Evolutionary conservation across 2,329 filamentous ascomycete genomes (phyloP).

Genomic region (Colletotrichum caudatum): DNA sequence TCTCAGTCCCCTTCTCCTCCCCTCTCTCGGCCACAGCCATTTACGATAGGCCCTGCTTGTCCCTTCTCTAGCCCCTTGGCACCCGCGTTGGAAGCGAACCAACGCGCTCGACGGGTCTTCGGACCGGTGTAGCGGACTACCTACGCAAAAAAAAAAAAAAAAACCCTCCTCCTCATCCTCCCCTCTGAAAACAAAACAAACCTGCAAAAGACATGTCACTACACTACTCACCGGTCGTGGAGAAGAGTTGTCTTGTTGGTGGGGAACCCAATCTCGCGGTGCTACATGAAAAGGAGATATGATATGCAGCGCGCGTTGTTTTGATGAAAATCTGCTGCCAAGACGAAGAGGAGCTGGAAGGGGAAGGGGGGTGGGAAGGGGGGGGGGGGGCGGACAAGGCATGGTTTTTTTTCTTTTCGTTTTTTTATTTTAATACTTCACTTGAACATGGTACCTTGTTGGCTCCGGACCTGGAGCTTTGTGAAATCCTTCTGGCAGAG

Average conservation of each 20-base stretch:
- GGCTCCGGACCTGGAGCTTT: neutral
- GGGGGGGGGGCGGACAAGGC: neutral
- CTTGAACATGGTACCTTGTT: neutral
- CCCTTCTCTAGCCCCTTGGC: neutral
- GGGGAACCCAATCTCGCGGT: conserved; percentile 30
- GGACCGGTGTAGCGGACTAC: neutral
- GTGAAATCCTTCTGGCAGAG: neutral
- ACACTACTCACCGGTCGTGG: conserved; percentile 6
- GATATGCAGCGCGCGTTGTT: conserved; percentile 20
- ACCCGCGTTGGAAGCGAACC: neutral
- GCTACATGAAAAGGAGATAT: conserved; percentile 26
- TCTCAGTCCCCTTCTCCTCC: neutral
- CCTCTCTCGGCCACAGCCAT: neutral
- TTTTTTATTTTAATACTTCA: too few relatives aligned
- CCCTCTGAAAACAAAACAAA: neutral
- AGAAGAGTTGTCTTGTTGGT: neutral
- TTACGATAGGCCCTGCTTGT: neutral
- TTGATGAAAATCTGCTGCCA: conserved; percentile 21
- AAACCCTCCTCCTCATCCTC: too few relatives aligned
- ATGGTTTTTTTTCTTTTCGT: too few relatives aligned
- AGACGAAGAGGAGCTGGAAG: neutral
- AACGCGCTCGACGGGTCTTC: neutral
- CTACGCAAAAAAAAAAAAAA: neutral
- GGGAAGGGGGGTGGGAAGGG: neutral
- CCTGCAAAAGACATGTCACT: neutral